Evolutionary conservation across 1,139 yeast genomes (phyloP), one percentile per base, ranked within the genome.

Genomic region (Kurtzmaniella quercitrusa): DNA sequence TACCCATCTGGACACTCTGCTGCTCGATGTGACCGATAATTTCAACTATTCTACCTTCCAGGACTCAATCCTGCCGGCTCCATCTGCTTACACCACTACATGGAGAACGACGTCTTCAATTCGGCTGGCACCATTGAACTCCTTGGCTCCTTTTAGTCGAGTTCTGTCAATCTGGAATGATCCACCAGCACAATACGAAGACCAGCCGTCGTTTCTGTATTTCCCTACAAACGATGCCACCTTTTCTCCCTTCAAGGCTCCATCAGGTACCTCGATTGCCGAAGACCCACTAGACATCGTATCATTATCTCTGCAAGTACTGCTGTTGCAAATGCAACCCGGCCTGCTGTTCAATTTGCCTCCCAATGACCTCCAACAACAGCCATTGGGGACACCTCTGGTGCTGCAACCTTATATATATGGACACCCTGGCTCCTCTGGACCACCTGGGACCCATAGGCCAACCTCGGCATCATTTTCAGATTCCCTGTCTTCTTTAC

Each of bases 81-180:
- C 16, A 23, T 12, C 31, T 9, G 5, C 21, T 12, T 16, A 31
- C 14, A 3, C 36, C 11, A 31, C 36, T 3, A 31, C 36, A 6
- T 31, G 36, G 36, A 5, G 36, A 8, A 17, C 14, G 36, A 14
- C 16, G 8, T 15, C 18, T 5, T 14, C 18, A 10, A 31, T 14
- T 5, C 36, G 18, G 16, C 18, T 31, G 36, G 18, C 8, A 27
- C 10, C 31, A 6, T n/a, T 16, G 18, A 31, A 31, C 14, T 14
- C 16, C 10, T 12, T 31, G 18, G 16, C 36, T 14, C 18, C 36
- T 3, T 31, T 19, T 21, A 15, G 38, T 17, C 23, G 38, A 19
- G 15, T 36, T 11, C 15, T 45, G 7, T 45, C 48, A 16, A 48
- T 48, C 23, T 48, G 50, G 50, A 48, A 44, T 37, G 48, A 46